phyloP scores from a whole-genome alignment of 768 basidiomycete species.

The Wakefieldia striispora region DNA sequence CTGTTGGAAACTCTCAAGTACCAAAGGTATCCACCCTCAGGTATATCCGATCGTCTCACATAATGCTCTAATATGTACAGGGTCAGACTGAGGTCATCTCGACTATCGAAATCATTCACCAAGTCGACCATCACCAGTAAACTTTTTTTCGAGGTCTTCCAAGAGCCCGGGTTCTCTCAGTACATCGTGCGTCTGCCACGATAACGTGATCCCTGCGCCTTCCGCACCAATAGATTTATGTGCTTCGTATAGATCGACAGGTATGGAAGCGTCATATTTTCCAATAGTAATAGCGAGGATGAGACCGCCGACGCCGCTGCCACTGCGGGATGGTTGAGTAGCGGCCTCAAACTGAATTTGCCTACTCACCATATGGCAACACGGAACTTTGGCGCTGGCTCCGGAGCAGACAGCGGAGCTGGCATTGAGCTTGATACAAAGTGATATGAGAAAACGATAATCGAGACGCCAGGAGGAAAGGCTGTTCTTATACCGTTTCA shows the following conservation, averaged over 20 bases:
- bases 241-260: constrained; percentile 48
- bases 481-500: too few species aligned
- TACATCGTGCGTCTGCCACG: constrained; percentile 45
- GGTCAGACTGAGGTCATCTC: too few species aligned
- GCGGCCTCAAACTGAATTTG: neutral
- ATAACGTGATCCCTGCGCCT: constrained; percentile 45
- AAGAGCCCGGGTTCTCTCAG: constrained; percentile 43
- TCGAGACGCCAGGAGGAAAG: too few species aligned
- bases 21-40: too few species aligned
- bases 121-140: constrained; percentile 5
- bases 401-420: neutral
- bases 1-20: too few species aligned
- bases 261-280: constrained; percentile 30
- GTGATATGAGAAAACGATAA: too few species aligned
- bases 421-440: too few species aligned
- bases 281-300: constrained; percentile 40
- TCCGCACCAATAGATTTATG: constrained; percentile 37
- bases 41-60: too few species aligned
- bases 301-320: constrained; percentile 44
- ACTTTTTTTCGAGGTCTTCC: constrained; percentile 28
- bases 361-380: constrained; percentile 22
- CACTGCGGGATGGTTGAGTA: constrained; percentile 16
- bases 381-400: constrained; percentile 9
- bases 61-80: too few species aligned
- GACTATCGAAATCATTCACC: constrained; percentile 6